Base-by-base conservation (phyloP, 2,329 filamentous ascomycete species). In the Kalmusia sp. region DNA sequence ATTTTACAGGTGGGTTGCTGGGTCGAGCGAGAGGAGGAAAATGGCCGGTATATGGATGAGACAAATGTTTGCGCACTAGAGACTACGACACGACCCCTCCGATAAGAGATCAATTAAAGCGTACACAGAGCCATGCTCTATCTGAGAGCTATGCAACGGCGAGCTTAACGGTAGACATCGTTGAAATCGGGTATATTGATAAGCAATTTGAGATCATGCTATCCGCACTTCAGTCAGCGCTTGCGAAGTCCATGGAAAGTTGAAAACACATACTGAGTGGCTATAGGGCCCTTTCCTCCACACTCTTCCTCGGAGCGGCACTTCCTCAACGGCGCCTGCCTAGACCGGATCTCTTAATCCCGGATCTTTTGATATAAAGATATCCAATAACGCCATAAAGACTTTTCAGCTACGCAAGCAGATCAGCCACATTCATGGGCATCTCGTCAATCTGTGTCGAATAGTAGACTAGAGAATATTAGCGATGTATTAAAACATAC, bases 391-490 rank as follows among this genome's bases (percentile, higher is more conserved):
- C 27, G 24, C 22, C 19, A 47, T 24, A 25, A 25, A 30, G 34
- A 3, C 27, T 27, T 3, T n/a, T 19, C 17, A 11, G 27, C 54
- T 66, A 73, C 12, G 68, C 58, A 37, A 73, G 54, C 19, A 73
- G 61, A 51, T 73, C 70, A 21, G 70, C 70, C 31, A 73, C 91
- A 71, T 97, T 97, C 93, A 97, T 97, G 15, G 93, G 93, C 93
- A 97, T 97, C 81, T 97, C 93, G 68, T 97, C 93, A 65, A 97
- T 96, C 80, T 97, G 93, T 40, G 93, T 96, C 14, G 91, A 96
- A 79, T 96, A 96, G 80, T 96, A 96, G 70, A 96, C 88, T 92
- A 59, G 9, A 34, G 50, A 15, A 39, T 49, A 58, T 82, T 59
- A 82, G 78, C 52, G 52, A 34, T 11, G 15, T n/a, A 35, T 8